Evolutionary conservation across 305 asterid genomes (phyloP), one percentile per base, ranked within the genome.

Genomic region (Vinca major): DNA sequence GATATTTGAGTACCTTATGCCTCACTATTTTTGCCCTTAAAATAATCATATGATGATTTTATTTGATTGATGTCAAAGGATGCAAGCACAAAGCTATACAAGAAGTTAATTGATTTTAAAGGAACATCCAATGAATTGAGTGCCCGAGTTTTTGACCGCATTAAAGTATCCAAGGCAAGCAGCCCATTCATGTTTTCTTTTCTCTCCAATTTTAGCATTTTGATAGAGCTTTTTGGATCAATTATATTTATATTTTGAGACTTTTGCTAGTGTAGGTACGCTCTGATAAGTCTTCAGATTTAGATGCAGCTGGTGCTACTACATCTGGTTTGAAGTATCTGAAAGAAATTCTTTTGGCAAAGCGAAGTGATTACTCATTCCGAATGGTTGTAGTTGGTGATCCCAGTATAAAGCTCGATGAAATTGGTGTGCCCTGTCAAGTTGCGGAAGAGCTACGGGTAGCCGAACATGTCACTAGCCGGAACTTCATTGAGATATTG

Each of bases 341-440:
- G 20, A 94, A 91, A 75, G 99, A 94, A 63, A 76, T 91, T 66
- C 71, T 91, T 52, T 83, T 91, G 58, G 97, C 88, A 70, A 94
- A 94, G 81, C 78, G 98, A 60, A 91, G 84, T 16, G 90, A 94
- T 73, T 86, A 86, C 74, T 80, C 79, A 50, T 89, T 94, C 75
- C 95, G 99, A 26, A 80, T 84, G 93, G 99, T 94, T 14, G 95
- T 91, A n/a, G 97, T 94, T 40, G 99, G 98, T 7, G 99, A 94
- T 76, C 96, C 99, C 1, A 73, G 74, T 66, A n/a, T 94, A 49
- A 83, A 78, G 67, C 85, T 91, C 39, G 80, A 78, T 49, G 99
- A 94, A 83, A 84, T 94, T 75, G 97, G 99, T 13, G 60, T 94
- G 58, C 98, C 98, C 1, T 53, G 77, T 53, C 90, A 79, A 67